These are phyloP conservation scores for Vicia faba DNA, from an alignment of 306 rosid genomes.

Conservation along the genomic window DNA sequence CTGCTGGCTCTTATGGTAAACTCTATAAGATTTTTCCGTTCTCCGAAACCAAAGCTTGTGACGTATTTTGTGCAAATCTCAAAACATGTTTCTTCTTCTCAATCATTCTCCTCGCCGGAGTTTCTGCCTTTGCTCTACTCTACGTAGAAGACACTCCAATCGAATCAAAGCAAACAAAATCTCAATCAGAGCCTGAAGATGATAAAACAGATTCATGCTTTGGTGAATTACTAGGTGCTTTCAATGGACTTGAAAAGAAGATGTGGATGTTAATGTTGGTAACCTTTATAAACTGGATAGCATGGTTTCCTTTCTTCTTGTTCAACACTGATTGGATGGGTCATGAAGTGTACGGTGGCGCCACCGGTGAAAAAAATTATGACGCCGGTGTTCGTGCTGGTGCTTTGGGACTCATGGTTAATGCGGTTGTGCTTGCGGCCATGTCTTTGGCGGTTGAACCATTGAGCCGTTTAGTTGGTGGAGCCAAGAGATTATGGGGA, in stretches of 20 bases:
- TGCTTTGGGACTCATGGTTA: slow-evolving; percentile 59
- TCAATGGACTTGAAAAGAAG: slow-evolving; percentile 48
- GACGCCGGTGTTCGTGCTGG: slow-evolving; percentile 58
- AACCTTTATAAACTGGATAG: slow-evolving; percentile 73
- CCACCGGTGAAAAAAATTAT: slow-evolving; percentile 32
- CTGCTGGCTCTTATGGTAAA: slow-evolving; percentile 50
- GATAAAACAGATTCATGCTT: neutral
- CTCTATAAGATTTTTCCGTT: slow-evolving; percentile 56
- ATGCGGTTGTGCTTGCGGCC: slow-evolving; percentile 58
- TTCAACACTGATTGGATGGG: slow-evolving; percentile 95
- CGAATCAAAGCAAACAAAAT: neutral
- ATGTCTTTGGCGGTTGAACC: slow-evolving; percentile 56
- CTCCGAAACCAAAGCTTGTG: slow-evolving; percentile 59
- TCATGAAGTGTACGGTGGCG: slow-evolving; percentile 72
- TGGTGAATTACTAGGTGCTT: slow-evolving; percentile 39
- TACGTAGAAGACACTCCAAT: slow-evolving; percentile 40
- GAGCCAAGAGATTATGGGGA: slow-evolving; percentile 73
- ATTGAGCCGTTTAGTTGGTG: slow-evolving; percentile 53
- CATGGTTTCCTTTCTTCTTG: slow-evolving; percentile 74
- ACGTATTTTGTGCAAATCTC: slow-evolving; percentile 63
- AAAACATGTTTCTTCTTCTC: slow-evolving; percentile 69
- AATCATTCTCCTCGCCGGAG: slow-evolving; percentile 22
- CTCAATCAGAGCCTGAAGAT: neutral
- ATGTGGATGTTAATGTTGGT: slow-evolving; percentile 68
- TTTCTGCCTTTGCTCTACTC: slow-evolving; percentile 34